A percentile compares a stretch with the other conserved stretches of the same genome.
Evolutionary conservation across 2,329 filamentous ascomycete genomes (phyloP).

Genomic region (Aspergillus costaricaensis): DNA sequence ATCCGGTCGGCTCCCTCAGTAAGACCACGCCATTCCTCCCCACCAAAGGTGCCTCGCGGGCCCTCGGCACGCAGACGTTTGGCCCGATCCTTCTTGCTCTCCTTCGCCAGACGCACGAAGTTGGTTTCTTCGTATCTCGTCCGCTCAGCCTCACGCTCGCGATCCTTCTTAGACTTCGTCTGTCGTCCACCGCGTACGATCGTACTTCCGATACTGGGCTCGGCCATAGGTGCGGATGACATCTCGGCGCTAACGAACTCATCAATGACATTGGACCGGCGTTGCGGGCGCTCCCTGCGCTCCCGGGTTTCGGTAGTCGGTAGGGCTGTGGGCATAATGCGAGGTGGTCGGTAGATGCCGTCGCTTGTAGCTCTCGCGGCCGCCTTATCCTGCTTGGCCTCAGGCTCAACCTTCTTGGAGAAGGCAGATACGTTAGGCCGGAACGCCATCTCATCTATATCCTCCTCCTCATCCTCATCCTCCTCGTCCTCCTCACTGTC

Average conservation of each 20-base stretch:
- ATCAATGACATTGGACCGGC: conserved; percentile 82
- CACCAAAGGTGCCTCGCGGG: conserved; percentile 68
- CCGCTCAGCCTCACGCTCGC: conserved; percentile 75
- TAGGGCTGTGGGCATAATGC: conserved; percentile 84
- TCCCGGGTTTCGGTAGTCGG: conserved; percentile 63
- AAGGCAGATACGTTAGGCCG: conserved; percentile 60
- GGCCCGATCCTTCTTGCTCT: conserved; percentile 81
- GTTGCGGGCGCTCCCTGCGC: conserved; percentile 61
- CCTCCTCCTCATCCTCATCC: conserved; percentile 42
- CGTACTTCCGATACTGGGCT: conserved; percentile 90
- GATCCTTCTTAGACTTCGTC: conserved; percentile 74
- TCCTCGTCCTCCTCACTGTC: conserved; percentile 33
- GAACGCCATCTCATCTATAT: conserved; percentile 63
- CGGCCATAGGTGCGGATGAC: conserved; percentile 74
- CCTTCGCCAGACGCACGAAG: conserved; percentile 80
- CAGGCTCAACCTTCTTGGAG: conserved; percentile 43
- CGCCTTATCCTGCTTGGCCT: conserved; percentile 28
- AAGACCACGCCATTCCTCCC: conserved; percentile 88
- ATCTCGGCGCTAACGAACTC: conserved; percentile 88
- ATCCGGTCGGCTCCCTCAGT: conserved; percentile 86
- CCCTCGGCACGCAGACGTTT: conserved; percentile 56
- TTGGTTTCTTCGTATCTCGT: conserved; percentile 89
- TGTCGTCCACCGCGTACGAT: conserved; percentile 77
- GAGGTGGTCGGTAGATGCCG: conserved; percentile 85
- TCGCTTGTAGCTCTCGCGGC: conserved; percentile 45